phyloP scores from a whole-genome alignment of 2,329 filamentous ascomycete genomes.

The Ophiostoma ips region DNA sequence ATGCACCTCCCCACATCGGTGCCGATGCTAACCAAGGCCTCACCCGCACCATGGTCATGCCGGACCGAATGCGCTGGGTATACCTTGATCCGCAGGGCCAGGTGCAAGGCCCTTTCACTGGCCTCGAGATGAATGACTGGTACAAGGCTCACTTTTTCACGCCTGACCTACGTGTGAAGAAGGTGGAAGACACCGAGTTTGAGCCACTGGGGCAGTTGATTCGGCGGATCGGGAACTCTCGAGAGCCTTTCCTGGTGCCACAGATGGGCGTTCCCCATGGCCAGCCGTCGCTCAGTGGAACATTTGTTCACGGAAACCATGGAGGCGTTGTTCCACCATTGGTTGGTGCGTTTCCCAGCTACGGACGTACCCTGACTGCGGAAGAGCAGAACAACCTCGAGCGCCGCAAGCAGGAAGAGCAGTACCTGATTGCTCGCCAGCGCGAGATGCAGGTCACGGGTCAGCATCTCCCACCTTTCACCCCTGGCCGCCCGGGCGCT shows the following conservation, averaged over 20 bases:
- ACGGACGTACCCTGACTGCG: slow-evolving; percentile 88
- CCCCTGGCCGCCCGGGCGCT: slow-evolving; percentile 15
- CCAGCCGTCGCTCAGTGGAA: slow-evolving; percentile 40
- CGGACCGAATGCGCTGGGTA: slow-evolving; percentile 96
- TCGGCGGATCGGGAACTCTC: slow-evolving; percentile 86
- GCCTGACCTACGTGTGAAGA: slow-evolving; percentile 85
- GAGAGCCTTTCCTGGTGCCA: slow-evolving; percentile 92
- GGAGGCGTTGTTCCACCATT: slow-evolving; percentile 73
- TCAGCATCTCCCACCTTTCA: slow-evolving; percentile 43
- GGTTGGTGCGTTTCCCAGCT: slow-evolving; percentile 86
- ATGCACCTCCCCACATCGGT: slow-evolving; percentile 31
- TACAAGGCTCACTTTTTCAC: slow-evolving; percentile 98
- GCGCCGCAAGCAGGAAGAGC: slow-evolving; percentile 92
- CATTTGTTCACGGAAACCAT: slow-evolving; percentile 28
- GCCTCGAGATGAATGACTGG: slow-evolving; percentile 99
- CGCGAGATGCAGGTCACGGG: slow-evolving; percentile 65
- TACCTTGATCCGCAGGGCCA: slow-evolving; percentile 90
- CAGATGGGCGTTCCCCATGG: slow-evolving; percentile 94
- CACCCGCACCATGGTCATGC: slow-evolving; percentile 93
- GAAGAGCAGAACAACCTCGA: slow-evolving; percentile 97
- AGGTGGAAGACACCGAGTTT: slow-evolving; percentile 84
- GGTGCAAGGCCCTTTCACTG: slow-evolving; percentile 88
- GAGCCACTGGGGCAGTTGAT: slow-evolving; percentile 93
- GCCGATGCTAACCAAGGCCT: slow-evolving; percentile 33
- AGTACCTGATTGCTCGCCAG: slow-evolving; percentile 91